Conservation (phyloP, 208 protist genomes). For the Trypanosoma scelopori region DNA sequence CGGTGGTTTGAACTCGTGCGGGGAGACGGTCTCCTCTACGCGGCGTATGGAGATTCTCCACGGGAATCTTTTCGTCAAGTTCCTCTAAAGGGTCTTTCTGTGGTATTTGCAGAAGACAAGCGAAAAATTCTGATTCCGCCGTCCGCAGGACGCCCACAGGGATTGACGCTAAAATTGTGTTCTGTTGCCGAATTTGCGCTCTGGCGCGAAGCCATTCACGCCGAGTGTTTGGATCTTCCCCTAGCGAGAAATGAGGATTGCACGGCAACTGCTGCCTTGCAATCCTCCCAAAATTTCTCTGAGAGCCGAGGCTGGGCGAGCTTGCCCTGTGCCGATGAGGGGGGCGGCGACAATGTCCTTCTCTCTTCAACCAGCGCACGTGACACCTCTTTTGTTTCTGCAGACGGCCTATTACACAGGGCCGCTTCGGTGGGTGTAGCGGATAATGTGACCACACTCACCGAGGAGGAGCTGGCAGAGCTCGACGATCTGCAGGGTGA, state of each 20-base stretch:
- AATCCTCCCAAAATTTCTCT: neutral
- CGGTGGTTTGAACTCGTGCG: constrained; percentile 24
- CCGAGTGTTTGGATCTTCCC: neutral
- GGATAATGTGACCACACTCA: neutral
- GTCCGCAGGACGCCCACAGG: neutral
- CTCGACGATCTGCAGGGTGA: constrained; percentile 24
- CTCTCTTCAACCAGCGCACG: neutral
- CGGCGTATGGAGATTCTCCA: constrained; percentile 7
- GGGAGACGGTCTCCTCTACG: constrained; percentile 16
- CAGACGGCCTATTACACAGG: neutral
- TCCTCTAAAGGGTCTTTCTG: constrained; percentile 11
- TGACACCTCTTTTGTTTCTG: neutral
- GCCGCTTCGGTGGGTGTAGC: neutral
- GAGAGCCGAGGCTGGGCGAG: neutral
- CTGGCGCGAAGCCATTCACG: constrained; percentile 21
- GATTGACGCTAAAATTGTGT: constrained; percentile 7
- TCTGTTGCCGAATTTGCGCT: constrained; percentile 5
- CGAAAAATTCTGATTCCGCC: constrained; percentile 12
- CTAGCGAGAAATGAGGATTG: neutral
- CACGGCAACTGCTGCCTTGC: neutral
- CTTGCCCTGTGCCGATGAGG: neutral
- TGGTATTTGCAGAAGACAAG: constrained; percentile 16
- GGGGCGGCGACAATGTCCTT: neutral
- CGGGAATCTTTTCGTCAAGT: constrained; percentile 6
- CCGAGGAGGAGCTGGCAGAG: constrained; percentile 9